phyloP scores from a whole-genome alignment of 176 grass and related monocot species.

The Tillandsia leiboldiana region DNA sequence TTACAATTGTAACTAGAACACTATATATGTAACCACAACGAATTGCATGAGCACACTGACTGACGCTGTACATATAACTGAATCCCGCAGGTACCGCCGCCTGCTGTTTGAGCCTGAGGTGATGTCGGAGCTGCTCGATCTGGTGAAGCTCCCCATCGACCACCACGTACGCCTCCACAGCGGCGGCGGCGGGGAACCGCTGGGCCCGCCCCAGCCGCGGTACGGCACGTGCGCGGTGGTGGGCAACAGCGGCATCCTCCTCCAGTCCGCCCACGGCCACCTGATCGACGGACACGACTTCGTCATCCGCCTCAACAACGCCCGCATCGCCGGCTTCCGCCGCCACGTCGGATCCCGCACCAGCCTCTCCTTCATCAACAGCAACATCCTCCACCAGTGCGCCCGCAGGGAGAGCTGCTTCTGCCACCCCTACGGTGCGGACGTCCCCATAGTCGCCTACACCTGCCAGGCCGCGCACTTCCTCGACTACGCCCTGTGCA shows the following conservation, averaged over 20 bases:
- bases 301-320: conserved; percentile 84
- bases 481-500: conserved; percentile 54
- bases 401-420: conserved; percentile 30
- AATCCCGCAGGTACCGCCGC: conserved; percentile 17
- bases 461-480: conserved; percentile 70
- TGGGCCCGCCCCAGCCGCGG: conserved; percentile 12
- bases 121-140: conserved; percentile 56
- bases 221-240: conserved; percentile 42
- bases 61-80: conserved; percentile 7
- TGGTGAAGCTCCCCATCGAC: conserved; percentile 67
- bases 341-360: conserved; percentile 44
- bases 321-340: conserved; percentile 25
- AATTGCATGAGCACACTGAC: no score
- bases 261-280: conserved; percentile 21
- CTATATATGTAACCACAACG: no score
- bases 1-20: no score
- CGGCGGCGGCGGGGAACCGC: neutral
- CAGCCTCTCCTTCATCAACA: conserved; percentile 58
- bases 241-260: conserved; percentile 51
- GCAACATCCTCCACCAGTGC: conserved; percentile 50
- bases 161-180: conserved; percentile 3
- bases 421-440: conserved; percentile 45
- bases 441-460: conserved; percentile 51
- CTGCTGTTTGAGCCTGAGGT: conserved; percentile 47
- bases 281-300: conserved; percentile 57